A percentile compares a stretch with the other conserved stretches of the same genome.
phyloP scores from a whole-genome alignment of 2,329 filamentous ascomycete species.

The Venturia aucupariae region DNA sequence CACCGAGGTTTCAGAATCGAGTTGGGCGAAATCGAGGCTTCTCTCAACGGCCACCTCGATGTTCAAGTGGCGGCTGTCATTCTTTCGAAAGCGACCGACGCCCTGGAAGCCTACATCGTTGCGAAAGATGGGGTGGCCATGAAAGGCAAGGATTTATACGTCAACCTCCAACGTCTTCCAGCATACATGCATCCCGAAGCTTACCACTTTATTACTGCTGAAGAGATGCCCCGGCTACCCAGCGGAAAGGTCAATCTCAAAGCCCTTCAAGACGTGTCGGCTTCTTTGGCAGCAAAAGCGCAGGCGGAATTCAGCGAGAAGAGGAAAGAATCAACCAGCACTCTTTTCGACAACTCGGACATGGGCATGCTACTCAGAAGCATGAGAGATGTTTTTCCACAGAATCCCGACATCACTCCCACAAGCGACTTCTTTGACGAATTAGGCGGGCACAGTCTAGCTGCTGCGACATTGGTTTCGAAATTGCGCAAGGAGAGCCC shows the following conservation, averaged over 20 bases:
- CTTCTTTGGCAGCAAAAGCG: background rate
- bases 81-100: constrained; percentile 18
- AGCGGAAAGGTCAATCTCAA: background rate
- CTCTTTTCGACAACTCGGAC: background rate
- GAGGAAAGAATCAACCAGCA: background rate
- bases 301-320: background rate
- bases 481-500: background rate
- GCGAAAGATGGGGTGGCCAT: background rate
- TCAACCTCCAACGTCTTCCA: constrained; percentile 1
- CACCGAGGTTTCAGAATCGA: constrained; percentile 25
- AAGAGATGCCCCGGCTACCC: background rate
- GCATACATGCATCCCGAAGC: background rate
- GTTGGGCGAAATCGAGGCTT: constrained; percentile 24
- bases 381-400: constrained; percentile 1
- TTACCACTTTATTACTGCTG: background rate
- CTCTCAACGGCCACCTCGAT: constrained; percentile 18
- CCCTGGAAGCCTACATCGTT: constrained; percentile 23
- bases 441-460: background rate
- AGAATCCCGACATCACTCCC: background rate
- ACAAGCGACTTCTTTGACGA: constrained; percentile 2
- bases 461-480: background rate
- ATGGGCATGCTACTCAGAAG: background rate
- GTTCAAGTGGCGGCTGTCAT: constrained; percentile 23
- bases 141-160: background rate
- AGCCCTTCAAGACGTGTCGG: background rate